Percentiles rank a stretch among this genome's conserved stretches.
Conservation (phyloP, 1,139 yeast species). For the Tardiomyces blankii region DNA sequence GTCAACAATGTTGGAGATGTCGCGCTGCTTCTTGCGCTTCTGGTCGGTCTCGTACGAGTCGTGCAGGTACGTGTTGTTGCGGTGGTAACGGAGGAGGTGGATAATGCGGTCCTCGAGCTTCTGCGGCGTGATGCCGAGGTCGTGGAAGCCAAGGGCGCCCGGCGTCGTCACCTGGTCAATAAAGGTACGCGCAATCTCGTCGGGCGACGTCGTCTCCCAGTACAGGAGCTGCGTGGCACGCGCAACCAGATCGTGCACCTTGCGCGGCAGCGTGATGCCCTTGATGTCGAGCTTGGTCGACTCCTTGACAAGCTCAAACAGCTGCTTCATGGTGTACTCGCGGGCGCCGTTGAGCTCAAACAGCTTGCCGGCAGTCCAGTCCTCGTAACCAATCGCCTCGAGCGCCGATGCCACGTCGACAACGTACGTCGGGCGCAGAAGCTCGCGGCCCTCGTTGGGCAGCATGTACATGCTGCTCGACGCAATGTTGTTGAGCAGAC, state of each 20-base stretch:
- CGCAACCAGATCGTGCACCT: conserved; percentile 36
- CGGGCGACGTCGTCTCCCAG: conserved; percentile 65
- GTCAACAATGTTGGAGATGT: conserved; percentile 22
- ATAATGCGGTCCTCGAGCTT: conserved; percentile 59
- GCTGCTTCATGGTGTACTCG: conserved; percentile 48
- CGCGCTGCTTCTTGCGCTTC: conserved; percentile 22
- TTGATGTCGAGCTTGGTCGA: conserved; percentile 36
- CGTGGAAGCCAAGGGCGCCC: conserved; percentile 53
- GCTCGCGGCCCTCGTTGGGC: conserved; percentile 54
- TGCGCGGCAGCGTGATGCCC: conserved; percentile 43
- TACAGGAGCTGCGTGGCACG: conserved; percentile 43
- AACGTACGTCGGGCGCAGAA: conserved; percentile 64
- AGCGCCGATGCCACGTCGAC: conserved; percentile 70
- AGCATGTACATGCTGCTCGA: conserved; percentile 43
- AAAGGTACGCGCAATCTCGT: conserved; percentile 66
- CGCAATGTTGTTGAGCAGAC: conserved; percentile 54
- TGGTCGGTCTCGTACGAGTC: conserved; percentile 26
- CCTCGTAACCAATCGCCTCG: conserved; percentile 73
- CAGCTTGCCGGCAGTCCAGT: conserved; percentile 65
- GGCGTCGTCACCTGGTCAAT: conserved; percentile 56
- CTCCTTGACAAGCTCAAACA: conserved; percentile 60
- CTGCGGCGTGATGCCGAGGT: conserved; percentile 64
- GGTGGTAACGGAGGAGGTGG: conserved; percentile 40
- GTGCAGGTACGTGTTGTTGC: conserved; percentile 23
- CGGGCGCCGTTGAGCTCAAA: conserved; percentile 72